These are phyloP conservation scores for Coniferiporia weirii DNA, from an alignment of 1,284 basidiomycete species.

Conservation along the genomic window DNA sequence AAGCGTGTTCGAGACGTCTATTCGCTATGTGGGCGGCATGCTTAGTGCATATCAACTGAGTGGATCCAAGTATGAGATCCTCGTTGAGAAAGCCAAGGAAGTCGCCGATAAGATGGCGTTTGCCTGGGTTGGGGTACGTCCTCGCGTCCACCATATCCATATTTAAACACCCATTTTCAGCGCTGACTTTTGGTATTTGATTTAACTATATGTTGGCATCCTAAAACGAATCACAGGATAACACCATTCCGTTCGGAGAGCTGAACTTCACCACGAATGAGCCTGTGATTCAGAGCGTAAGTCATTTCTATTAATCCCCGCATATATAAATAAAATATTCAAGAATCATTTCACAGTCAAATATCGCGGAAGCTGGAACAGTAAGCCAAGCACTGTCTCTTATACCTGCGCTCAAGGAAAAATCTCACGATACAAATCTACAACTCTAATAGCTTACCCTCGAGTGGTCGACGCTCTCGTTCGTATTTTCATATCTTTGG, in stretches of 20 bases:
- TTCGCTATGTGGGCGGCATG: constrained; percentile 70
- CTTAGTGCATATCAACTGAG: constrained; percentile 84
- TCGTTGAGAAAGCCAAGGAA: constrained; percentile 63
- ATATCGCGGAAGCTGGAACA: constrained; percentile 64
- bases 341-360: constrained; percentile 31
- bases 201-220: background rate
- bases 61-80: constrained; percentile 43
- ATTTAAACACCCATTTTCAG: too few relatives aligned
- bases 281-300: constrained; percentile 18
- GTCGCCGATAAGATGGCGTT: constrained; percentile 66
- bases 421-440: background rate
- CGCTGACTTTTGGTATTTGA: constrained; percentile 4
- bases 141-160: too few relatives aligned
- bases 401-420: background rate
- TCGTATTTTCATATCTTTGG: constrained; percentile 13
- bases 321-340: too few relatives aligned
- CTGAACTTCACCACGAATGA: constrained; percentile 49
- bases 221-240: constrained; percentile 30
- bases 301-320: too few relatives aligned
- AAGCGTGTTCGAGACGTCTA: constrained; percentile 53
- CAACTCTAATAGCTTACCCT: constrained; percentile 36
- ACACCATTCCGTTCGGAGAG: constrained; percentile 47
- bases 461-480: constrained; percentile 40
- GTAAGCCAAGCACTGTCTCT: constrained; percentile 33
- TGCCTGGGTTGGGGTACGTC: constrained; percentile 51